phyloP scores from a whole-genome alignment of 495 filamentous ascomycete genomes.

The Penicillium taxi region DNA sequence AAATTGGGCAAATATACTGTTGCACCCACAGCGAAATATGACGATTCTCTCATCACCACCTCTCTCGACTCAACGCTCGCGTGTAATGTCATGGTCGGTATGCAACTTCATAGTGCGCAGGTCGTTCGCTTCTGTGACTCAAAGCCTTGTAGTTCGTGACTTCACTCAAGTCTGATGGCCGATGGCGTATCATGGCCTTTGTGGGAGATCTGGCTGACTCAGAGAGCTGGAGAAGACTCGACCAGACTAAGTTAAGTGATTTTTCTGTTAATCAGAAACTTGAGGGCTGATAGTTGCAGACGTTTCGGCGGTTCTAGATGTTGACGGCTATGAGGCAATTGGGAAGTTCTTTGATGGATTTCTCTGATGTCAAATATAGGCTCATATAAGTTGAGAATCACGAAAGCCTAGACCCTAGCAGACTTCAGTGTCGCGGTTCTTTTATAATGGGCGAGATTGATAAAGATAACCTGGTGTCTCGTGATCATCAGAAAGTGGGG shows the following conservation, averaged over 20 bases:
- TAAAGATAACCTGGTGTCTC: too few relatives aligned
- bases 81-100: conserved; percentile 44
- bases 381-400: too few relatives aligned
- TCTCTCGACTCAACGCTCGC: conserved; percentile 28
- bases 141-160: conserved; percentile 46
- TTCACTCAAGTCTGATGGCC: conserved; percentile 47
- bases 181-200: conserved; percentile 51
- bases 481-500: too few relatives aligned
- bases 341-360: conserved; percentile 38
- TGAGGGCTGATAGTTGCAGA: conserved; percentile 14
- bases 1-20: conserved; percentile 57
- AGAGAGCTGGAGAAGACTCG: conserved; percentile 22
- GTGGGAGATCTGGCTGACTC: conserved; percentile 47
- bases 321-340: conserved; percentile 29
- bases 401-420: too few relatives aligned
- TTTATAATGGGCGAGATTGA: too few relatives aligned
- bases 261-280: conserved; percentile 7
- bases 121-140: conserved; percentile 54
- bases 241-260: conserved; percentile 38
- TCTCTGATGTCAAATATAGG: conserved; percentile 19
- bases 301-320: conserved; percentile 27
- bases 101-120: conserved; percentile 50
- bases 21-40: conserved; percentile 53
- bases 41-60: conserved; percentile 40
- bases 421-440: too few relatives aligned